Percentiles rank a stretch among this genome's conserved stretches.
These are phyloP conservation scores for Clonostachys sp. DNA, from an alignment of 2,329 filamentous ascomycete genomes.

Conservation along the genomic window DNA sequence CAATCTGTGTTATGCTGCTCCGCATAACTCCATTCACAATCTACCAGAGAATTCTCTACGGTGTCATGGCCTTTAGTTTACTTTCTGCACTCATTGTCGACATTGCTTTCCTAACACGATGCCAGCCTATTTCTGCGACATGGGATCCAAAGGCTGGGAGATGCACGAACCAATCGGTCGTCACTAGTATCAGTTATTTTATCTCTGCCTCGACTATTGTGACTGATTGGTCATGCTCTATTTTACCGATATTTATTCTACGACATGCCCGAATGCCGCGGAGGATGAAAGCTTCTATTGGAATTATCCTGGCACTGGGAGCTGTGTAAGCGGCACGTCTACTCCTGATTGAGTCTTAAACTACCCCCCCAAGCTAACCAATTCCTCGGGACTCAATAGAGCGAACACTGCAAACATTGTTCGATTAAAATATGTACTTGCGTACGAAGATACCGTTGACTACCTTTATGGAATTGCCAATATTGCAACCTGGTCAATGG, in stretches of 20 bases:
- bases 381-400: background rate
- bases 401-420: conserved; percentile 13
- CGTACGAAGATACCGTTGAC: conserved; percentile 11
- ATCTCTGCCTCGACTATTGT: no score
- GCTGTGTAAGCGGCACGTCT: no score
- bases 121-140: conserved; percentile 13
- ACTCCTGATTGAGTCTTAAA: no score
- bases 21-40: conserved; percentile 12
- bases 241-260: no score
- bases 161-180: conserved; percentile 4
- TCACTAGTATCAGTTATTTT: no score
- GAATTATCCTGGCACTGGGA: background rate
- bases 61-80: conserved; percentile 5
- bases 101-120: conserved; percentile 12
- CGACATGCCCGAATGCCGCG: conserved; percentile 6
- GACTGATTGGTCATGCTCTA: no score
- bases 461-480: conserved; percentile 13
- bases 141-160: conserved; percentile 11
- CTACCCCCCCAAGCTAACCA: no score
- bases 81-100: conserved; percentile 10
- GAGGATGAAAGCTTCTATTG: conserved; percentile 5
- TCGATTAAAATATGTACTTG: conserved; percentile 10
- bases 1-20: conserved; percentile 17
- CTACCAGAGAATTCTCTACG: conserved; percentile 8
- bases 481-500: conserved; percentile 13